phyloP scores from a whole-genome alignment of 352 stramenopile species.

The Globisporangium lucens region DNA sequence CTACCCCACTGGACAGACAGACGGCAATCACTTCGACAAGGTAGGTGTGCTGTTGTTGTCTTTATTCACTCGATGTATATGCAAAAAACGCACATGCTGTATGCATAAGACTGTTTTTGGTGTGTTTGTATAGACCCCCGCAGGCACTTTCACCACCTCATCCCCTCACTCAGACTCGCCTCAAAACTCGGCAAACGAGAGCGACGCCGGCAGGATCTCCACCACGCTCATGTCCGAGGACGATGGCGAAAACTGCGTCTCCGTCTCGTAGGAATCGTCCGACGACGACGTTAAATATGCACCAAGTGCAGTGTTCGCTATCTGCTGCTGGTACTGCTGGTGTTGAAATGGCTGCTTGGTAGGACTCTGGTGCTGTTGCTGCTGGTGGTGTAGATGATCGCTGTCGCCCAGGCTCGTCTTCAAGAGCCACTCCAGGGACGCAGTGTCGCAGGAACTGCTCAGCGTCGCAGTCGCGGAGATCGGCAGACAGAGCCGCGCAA shows the following conservation, averaged over 20 bases:
- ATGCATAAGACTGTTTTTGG: not conserved
- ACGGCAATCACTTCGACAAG: not conserved
- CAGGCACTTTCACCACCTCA: not conserved
- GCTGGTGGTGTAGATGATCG: slow-evolving; percentile 19
- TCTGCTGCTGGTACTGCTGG: not conserved
- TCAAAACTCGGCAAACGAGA: slow-evolving; percentile 42
- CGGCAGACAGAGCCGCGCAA: slow-evolving; percentile 22
- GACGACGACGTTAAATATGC: slow-evolving; percentile 44
- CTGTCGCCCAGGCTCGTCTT: slow-evolving; percentile 41
- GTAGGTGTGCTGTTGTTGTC: not conserved
- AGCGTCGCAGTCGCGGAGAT: slow-evolving; percentile 12
- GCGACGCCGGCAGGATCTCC: slow-evolving; percentile 27
- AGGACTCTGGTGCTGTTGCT: not conserved
- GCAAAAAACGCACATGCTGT: slow-evolving; percentile 2
- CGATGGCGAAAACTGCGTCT: slow-evolving; percentile 26
- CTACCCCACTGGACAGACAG: not conserved
- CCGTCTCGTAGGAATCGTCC: slow-evolving; percentile 39
- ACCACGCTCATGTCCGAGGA: slow-evolving; percentile 32
- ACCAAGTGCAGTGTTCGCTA: slow-evolving; percentile 19
- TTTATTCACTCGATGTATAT: slow-evolving; percentile 6
- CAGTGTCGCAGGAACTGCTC: slow-evolving; percentile 24
- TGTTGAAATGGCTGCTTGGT: slow-evolving; percentile 5
- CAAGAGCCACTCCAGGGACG: slow-evolving; percentile 62
- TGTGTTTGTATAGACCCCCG: slow-evolving; percentile 5
- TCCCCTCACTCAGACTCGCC: not conserved